phyloP scores from a whole-genome alignment of 208 protist species.

The Strigomonas oncopelti region DNA sequence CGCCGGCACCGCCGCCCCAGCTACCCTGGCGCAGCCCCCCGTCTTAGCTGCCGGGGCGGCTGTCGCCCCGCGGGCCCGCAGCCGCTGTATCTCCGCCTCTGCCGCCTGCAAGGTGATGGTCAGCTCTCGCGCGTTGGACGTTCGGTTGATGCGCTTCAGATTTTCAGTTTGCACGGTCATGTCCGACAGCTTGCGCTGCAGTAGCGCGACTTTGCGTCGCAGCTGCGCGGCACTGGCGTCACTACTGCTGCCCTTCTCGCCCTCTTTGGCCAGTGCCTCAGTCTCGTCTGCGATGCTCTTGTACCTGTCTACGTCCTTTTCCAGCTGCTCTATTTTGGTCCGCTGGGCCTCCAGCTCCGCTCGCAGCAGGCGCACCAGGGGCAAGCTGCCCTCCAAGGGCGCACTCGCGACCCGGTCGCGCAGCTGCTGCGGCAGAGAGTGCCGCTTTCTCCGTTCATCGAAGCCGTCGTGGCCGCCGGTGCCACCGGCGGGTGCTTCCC shows the following conservation, averaged over 20 bases:
- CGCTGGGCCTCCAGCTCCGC: too few relatives aligned
- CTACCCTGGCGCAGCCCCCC: background rate
- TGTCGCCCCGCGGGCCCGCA: background rate
- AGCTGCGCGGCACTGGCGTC: too few relatives aligned
- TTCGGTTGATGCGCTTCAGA: conserved; percentile 38
- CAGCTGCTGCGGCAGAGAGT: conserved; percentile 17
- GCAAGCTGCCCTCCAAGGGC: too few relatives aligned
- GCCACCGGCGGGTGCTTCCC: background rate
- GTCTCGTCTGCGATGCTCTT: too few relatives aligned
- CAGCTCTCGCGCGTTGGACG: conserved; percentile 33
- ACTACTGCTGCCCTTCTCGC: too few relatives aligned
- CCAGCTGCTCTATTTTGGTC: too few relatives aligned
- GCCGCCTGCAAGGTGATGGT: conserved; percentile 39
- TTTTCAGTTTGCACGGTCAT: conserved; percentile 26
- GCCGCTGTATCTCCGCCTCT: conserved; percentile 30
- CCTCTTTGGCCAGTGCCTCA: too few relatives aligned
- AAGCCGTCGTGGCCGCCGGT: background rate
- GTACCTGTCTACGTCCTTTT: too few relatives aligned
- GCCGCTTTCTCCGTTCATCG: background rate
- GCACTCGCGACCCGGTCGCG: conserved; percentile 9
- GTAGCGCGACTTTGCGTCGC: conserved; percentile 5
- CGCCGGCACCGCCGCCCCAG: background rate
- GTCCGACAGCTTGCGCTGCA: conserved; percentile 31
- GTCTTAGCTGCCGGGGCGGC: background rate
- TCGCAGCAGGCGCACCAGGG: too few relatives aligned